A percentile compares a stretch with the other conserved stretches of the same genome.
Evolutionary conservation across 129 eudicot genomes (phyloP).

Genomic region (Helichrysum umbraculigerum): DNA sequence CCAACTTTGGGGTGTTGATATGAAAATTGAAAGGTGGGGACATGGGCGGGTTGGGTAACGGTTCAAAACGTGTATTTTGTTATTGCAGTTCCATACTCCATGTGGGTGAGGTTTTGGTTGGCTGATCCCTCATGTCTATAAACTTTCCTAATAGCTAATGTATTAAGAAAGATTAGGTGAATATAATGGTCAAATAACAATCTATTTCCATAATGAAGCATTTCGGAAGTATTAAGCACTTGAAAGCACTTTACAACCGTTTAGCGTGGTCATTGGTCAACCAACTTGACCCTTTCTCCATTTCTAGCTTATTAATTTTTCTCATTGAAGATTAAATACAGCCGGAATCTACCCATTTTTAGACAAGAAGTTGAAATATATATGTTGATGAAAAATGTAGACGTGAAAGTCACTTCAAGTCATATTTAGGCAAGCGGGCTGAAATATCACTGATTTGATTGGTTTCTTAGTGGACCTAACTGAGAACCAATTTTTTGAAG

Average conservation of each 20-base stretch:
- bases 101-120: not conserved
- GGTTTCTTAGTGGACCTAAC: not conserved
- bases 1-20: not conserved
- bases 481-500: not conserved
- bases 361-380: not conserved
- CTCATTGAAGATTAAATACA: not conserved
- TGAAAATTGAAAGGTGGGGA: not conserved
- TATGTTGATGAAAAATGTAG: not conserved
- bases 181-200: not conserved
- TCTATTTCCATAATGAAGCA: not conserved
- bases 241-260: not conserved
- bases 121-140: not conserved
- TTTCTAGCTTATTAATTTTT: not conserved
- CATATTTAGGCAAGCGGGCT: too few relatives aligned
- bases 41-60: not conserved
- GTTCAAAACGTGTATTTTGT: not conserved
- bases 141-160: not conserved
- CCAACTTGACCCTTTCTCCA: not conserved
- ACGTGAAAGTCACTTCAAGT: not conserved
- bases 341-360: not conserved
- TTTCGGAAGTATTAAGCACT: not conserved
- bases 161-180: not conserved
- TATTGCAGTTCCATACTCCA: not conserved
- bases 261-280: not conserved
- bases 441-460: not conserved